A percentile compares a stretch with the other conserved stretches of the same genome.
Conservation (phyloP, 306 rosid genomes). For the Delonix regia region DNA sequence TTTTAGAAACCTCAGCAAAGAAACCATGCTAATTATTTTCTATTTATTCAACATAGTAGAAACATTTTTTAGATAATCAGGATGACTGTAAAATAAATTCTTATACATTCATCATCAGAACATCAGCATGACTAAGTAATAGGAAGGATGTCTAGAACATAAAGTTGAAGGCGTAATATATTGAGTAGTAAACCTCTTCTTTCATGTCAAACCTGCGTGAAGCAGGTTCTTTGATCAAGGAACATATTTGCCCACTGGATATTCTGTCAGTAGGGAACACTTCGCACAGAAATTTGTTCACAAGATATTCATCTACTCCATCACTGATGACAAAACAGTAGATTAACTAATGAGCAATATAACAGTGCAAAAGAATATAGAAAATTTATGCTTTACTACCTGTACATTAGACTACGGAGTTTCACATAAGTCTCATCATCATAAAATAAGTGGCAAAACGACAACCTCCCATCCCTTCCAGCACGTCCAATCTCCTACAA, state of each 20-base stretch:
- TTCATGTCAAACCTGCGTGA: slow-evolving; percentile 89
- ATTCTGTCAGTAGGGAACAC: slow-evolving; percentile 60
- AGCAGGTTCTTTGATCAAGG: slow-evolving; percentile 80
- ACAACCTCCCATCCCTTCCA: slow-evolving; percentile 89
- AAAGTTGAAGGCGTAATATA: slow-evolving; percentile 33
- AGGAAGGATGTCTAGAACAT: slow-evolving; percentile 19
- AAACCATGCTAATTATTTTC: slow-evolving; percentile 21
- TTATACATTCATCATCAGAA: slow-evolving; percentile 12
- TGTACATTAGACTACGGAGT: slow-evolving; percentile 87
- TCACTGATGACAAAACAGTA: slow-evolving; percentile 64
- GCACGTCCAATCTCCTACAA: slow-evolving; percentile 93
- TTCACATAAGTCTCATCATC: slow-evolving; percentile 76
- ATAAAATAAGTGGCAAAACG: slow-evolving; percentile 82
- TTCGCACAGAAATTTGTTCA: slow-evolving; percentile 78
- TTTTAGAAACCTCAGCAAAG: slow-evolving; percentile 6
- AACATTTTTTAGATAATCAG: slow-evolving; percentile 3
- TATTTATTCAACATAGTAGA: neutral
- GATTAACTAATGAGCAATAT: slow-evolving; percentile 27
- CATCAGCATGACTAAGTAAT: slow-evolving; percentile 24
- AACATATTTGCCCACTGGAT: slow-evolving; percentile 62
- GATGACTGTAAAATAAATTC: neutral
- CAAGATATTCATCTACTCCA: slow-evolving; percentile 82
- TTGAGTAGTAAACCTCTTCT: slow-evolving; percentile 76
- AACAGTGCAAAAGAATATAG: slow-evolving; percentile 2
- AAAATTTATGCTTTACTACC: slow-evolving; percentile 50